A percentile compares a stretch with the other conserved stretches of the same genome.
phyloP scores from a whole-genome alignment of 2,329 filamentous ascomycete genomes.

The Aspergillus sp. region DNA sequence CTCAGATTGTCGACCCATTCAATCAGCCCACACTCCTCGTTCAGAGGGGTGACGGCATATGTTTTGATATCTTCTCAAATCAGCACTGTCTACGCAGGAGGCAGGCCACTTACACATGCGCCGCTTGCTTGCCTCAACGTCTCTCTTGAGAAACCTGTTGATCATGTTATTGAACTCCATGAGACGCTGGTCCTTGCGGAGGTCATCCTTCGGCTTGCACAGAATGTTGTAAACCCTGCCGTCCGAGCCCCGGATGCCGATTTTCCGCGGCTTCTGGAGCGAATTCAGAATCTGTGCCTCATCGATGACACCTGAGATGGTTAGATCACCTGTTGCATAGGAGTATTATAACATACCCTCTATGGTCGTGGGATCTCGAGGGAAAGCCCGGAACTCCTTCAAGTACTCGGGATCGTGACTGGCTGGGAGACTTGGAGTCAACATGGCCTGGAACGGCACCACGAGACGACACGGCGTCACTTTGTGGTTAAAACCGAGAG shows the following conservation, averaged over 20 bases:
- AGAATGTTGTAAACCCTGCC: constrained; percentile 81
- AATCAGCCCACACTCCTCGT: constrained; percentile 94
- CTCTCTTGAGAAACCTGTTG: constrained; percentile 84
- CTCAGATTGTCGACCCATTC: constrained; percentile 98
- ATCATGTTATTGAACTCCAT: constrained; percentile 99
- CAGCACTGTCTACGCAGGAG: constrained; percentile 4
- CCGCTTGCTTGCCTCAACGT: constrained; percentile 80
- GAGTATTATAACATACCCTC: constrained; percentile 29
- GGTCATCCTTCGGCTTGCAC: constrained; percentile 96
- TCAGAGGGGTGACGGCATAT: constrained; percentile 91
- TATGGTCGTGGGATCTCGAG: constrained; percentile 76
- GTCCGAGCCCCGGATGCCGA: constrained; percentile 81
- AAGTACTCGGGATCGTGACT: constrained; percentile 59
- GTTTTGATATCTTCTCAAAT: constrained; percentile 64
- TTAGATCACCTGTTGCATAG: constrained; percentile 7
- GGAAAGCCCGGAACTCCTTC: constrained; percentile 73
- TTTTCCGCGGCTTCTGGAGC: constrained; percentile 80
- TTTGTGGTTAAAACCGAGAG: constrained; percentile 77
- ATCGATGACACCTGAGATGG: constrained; percentile 56
- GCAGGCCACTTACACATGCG: constrained; percentile 54
- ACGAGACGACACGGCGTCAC: constrained; percentile 74
- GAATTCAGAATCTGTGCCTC: constrained; percentile 86
- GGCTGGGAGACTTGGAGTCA: constrained; percentile 71
- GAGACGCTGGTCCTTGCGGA: constrained; percentile 91
- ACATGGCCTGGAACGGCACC: constrained; percentile 75